phyloP scores from a whole-genome alignment of 306 rosid genomes.

The Gynostemma pentaphyllum region DNA sequence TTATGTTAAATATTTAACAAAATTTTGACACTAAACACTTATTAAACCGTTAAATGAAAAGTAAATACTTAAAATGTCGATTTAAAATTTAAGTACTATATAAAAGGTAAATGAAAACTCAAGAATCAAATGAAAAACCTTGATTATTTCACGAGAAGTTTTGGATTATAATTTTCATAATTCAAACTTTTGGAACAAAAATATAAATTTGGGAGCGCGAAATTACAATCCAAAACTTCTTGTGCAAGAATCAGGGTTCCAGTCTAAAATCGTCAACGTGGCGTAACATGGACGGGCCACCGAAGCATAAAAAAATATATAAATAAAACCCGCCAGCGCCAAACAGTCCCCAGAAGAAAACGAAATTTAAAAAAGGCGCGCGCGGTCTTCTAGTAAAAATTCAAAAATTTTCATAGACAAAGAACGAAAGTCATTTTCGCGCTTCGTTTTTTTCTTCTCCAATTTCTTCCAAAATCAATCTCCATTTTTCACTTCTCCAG shows the following conservation, averaged over 20 bases:
- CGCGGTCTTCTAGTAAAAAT: not conserved
- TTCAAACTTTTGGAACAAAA: not conserved
- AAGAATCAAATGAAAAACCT: no score
- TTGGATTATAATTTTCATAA: no score
- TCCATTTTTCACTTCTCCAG: not conserved
- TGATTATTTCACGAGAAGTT: no score
- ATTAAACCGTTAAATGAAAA: no score
- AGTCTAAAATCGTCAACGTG: not conserved
- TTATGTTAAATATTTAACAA: no score
- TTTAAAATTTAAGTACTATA: no score
- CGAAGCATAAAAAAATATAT: not conserved
- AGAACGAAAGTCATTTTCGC: not conserved
- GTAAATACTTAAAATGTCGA: no score
- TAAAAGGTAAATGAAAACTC: no score
- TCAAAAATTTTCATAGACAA: not conserved
- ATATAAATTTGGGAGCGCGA: not conserved
- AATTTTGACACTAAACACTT: no score
- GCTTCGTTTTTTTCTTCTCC: not conserved
- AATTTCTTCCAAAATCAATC: not conserved
- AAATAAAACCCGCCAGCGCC: not conserved
- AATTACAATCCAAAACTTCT: not conserved
- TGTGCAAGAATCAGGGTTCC: not conserved
- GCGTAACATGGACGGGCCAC: not conserved
- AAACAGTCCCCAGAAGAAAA: not conserved
- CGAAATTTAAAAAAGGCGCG: not conserved